Conservation (phyloP, 139 green algal species). For the Edaphochlamys debaryana region DNA sequence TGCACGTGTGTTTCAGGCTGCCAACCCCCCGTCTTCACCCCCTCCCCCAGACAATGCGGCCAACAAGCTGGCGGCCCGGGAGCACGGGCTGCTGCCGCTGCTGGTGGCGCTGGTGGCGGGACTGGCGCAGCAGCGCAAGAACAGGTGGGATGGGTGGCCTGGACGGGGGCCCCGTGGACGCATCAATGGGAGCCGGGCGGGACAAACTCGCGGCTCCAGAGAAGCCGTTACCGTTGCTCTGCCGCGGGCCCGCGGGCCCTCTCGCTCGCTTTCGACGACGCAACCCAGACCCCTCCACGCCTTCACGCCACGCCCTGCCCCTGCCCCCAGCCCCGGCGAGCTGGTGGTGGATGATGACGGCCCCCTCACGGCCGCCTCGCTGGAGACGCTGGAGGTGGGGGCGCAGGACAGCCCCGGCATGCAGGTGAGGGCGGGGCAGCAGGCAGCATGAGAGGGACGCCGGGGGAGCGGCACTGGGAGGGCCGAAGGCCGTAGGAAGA, state of each 20-base stretch:
- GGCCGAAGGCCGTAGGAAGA: too few species aligned
- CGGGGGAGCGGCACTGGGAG: too few species aligned
- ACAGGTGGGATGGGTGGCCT: neutral
- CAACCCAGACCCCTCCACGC: neutral
- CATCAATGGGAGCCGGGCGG: too few species aligned
- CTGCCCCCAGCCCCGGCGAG: neutral
- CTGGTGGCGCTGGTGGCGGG: slow-evolving; percentile 40
- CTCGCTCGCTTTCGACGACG: too few species aligned
- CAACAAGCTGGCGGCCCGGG: slow-evolving; percentile 54
- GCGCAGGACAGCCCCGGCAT: slow-evolving; percentile 45
- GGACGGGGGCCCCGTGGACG: too few species aligned
- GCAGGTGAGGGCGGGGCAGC: too few species aligned
- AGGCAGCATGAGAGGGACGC: too few species aligned
- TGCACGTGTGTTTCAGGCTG: neutral
- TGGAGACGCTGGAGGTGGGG: slow-evolving; percentile 39
- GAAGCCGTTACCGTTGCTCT: too few species aligned
- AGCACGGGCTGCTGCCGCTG: slow-evolving; percentile 48
- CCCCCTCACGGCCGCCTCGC: slow-evolving; percentile 13
- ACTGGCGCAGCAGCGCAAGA: neutral
- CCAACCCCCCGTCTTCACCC: neutral
- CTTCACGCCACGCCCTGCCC: neutral
- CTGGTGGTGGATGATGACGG: slow-evolving; percentile 20
- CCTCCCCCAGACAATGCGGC: slow-evolving; percentile 46
- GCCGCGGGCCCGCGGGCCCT: too few species aligned
- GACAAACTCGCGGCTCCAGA: too few species aligned